phyloP scores from a whole-genome alignment of 768 basidiomycete species.

The Panellus pusillus region DNA sequence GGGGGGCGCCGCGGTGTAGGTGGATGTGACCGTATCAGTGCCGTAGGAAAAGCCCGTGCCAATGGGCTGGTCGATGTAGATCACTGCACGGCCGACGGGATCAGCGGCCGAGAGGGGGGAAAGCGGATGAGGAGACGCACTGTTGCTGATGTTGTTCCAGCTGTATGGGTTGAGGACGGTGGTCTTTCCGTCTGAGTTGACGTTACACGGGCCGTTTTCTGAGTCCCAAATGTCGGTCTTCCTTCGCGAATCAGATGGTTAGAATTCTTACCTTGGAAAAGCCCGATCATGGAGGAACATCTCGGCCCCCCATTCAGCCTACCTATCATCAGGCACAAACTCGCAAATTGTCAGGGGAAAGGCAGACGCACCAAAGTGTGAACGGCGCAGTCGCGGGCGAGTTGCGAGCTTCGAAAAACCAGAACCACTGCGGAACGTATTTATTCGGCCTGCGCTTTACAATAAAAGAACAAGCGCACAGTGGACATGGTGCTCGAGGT shows the following conservation, averaged over 20 bases:
- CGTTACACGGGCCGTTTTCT: constrained; percentile 66
- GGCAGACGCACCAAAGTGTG: constrained; percentile 53
- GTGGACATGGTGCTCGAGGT: constrained; percentile 49
- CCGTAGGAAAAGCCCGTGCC: constrained; percentile 60
- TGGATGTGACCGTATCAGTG: constrained; percentile 53
- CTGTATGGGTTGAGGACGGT: constrained; percentile 63
- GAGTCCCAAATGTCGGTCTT: constrained; percentile 30
- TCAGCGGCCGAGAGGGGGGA: not conserved
- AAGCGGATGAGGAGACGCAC: constrained; percentile 34
- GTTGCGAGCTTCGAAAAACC: constrained; percentile 68
- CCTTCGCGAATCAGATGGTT: constrained; percentile 32
- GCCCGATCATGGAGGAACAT: constrained; percentile 60
- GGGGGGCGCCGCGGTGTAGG: constrained; percentile 49
- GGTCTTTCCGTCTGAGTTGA: constrained; percentile 51
- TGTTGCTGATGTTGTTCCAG: constrained; percentile 69
- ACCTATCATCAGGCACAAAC: not conserved
- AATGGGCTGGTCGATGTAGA: constrained; percentile 71
- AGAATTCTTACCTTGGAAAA: constrained; percentile 6
- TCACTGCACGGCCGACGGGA: constrained; percentile 38
- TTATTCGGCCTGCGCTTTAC: not conserved
- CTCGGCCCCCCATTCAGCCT: constrained; percentile 52
- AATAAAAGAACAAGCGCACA: constrained; percentile 27
- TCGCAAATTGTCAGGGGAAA: not conserved
- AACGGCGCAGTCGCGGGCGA: constrained; percentile 62
- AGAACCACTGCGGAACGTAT: constrained; percentile 55